phyloP scores from a whole-genome alignment of 2,329 filamentous ascomycete species.

The Exophiala dermatitidis region DNA sequence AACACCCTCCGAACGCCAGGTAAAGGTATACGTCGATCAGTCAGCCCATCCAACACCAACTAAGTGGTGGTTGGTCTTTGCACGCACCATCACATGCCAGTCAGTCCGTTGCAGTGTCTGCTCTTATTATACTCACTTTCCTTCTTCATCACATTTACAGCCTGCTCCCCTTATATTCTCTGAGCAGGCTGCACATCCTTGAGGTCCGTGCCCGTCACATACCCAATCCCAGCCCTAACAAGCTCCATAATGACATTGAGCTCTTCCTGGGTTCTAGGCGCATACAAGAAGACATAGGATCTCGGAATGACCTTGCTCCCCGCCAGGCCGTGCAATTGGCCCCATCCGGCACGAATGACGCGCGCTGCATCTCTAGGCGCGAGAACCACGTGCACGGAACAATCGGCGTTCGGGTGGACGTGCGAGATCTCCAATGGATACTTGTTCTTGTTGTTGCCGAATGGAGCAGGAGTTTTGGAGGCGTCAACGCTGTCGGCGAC shows the following conservation, averaged over 20 bases:
- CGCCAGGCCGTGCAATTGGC: constrained; percentile 53
- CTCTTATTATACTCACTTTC: too few relatives aligned
- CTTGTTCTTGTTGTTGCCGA: too few relatives aligned
- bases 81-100: too few relatives aligned
- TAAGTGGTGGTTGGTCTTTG: too few relatives aligned
- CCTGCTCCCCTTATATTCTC: neutral
- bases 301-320: neutral
- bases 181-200: neutral
- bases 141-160: neutral
- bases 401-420: constrained; percentile 62
- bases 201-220: constrained; percentile 5
- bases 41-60: too few relatives aligned
- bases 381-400: constrained; percentile 69
- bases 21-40: too few relatives aligned
- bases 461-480: constrained; percentile 42
- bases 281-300: constrained; percentile 64
- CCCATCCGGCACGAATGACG: constrained; percentile 69
- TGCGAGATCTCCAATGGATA: constrained; percentile 59
- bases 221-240: constrained; percentile 2
- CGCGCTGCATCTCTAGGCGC: constrained; percentile 69
- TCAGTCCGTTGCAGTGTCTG: too few relatives aligned
- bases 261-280: constrained; percentile 62
- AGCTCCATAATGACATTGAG: constrained; percentile 60
- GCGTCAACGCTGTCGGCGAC: neutral
- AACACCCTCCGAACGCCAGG: too few relatives aligned